Conservation (phyloP, 352 stramenopile species). For the Phytophthora sp. region DNA sequence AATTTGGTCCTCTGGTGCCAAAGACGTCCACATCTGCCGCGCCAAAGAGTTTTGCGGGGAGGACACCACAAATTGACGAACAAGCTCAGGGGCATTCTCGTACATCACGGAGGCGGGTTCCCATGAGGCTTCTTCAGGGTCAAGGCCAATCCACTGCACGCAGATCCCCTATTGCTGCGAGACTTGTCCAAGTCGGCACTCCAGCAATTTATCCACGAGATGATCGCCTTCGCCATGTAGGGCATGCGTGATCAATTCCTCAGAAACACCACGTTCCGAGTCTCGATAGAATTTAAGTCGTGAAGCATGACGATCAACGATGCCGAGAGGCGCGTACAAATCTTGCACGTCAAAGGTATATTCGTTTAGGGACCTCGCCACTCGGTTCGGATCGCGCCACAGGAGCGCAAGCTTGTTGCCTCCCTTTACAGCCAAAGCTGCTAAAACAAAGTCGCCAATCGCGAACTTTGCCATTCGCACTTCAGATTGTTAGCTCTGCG, state of each 20-base stretch:
- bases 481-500: neutral
- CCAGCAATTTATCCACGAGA: neutral
- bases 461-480: neutral
- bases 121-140: constrained; percentile 1
- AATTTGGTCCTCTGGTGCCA: neutral
- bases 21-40: neutral
- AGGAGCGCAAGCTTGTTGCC: neutral
- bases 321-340: neutral
- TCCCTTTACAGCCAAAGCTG: neutral
- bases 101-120: neutral
- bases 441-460: neutral
- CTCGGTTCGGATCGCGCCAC: neutral
- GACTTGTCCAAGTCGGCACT: neutral
- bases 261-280: neutral
- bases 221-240: neutral
- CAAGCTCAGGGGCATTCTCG: constrained; percentile 28
- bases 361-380: neutral
- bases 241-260: neutral
- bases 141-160: constrained; percentile 7
- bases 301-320: neutral
- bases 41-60: neutral
- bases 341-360: neutral
- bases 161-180: neutral
- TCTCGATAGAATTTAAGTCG: neutral
- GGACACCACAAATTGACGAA: constrained; percentile 16